Base-by-base conservation (phyloP, 345 rosid genomes). In the Trapa bicornis region DNA sequence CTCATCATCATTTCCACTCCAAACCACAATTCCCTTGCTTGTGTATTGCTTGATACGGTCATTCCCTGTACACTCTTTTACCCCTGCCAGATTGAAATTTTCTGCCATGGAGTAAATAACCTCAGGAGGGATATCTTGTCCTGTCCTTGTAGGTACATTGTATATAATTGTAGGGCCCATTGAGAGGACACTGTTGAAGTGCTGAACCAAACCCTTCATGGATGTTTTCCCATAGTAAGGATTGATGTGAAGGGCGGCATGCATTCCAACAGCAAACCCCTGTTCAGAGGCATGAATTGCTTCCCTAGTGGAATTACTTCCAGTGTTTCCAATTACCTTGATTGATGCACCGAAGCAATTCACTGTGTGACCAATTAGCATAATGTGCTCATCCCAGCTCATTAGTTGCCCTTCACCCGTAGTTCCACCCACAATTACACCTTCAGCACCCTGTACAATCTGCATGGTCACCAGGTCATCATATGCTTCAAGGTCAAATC, bases 301-400 rank as follows among this genome's bases (percentile, higher is more conserved):
- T 79, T 93, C 95, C 69, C 88, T 76, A 0, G 98, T 93, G 2
- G 91, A 93, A 80, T 88, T 93, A 65, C 97, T 90, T 73, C 97
- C 96, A 0, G 94, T 84, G 81, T 90, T 88, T 13, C 94, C 94
- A 39, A 93, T 83, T 52, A 90, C 96, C 78, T 87, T 90, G 72
- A 90, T 73, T 6, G 80, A 83, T 53, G 82, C 83, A 0, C 97
- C 97, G 48, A 87, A 93, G 70, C 88, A 91, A 42, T 85, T 82
- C 3, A 90, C 97, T 0, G 92, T 93, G 71, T 90, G 97, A 47
- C 92, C 94, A 62, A 93, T 93, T 64, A 90, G 96, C 92, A 83
- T 88, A 73, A 90, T 84, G 76, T 93, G 98, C 60, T 93, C 97
- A 35, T 93, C 97, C 98, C 97, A 90, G 75, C 96, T 88, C 96